Base-by-base conservation (phyloP, 495 filamentous ascomycete species). In the Coniosporium apollinis region DNA sequence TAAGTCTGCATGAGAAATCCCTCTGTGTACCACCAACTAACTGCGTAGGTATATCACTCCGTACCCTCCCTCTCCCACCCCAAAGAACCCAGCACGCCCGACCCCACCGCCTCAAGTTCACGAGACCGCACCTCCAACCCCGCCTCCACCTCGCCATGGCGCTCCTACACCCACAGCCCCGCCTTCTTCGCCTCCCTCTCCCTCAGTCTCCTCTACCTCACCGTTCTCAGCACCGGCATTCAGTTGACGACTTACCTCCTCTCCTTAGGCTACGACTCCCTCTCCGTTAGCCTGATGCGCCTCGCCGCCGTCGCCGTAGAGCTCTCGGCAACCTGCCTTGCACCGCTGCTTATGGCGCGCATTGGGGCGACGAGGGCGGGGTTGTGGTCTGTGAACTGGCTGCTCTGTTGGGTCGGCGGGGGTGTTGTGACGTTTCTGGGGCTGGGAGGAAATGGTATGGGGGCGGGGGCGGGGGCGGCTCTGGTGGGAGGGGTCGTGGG, bases 321-420 rank as follows among this genome's bases (percentile, higher is more conserved):
- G 38, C 35, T 72, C 0, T 51, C 46, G 4, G 64, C 67, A 1
- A 72, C 69, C 0, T 71, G 62, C 56, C 25, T 62, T 1, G 61
- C 59, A 1, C 68, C 69, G 0, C 20, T 41, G 15, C 35, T 74
- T 4, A 76, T 72, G 63, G 43, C 46, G 2, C 49, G 53, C 4
- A 69, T 79, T 22, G 74, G 76, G 0, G 51, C 62, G 5, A 59
- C 71, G 3, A 49, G 77, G 1, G 62, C 65, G 0, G 76, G 74
- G 1, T 48, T 79, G 5, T 80, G 76, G 78, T 69, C 66, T 32
- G 36, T 72, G 3, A 69, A 61, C 35, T 80, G 71, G 70, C 75
- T 80, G 38, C 56, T 73, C 22, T 39, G 49, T 6, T 70, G 59
- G 37, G 42, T 76, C 0, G 59, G 56, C 2, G 60, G 48, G 1